Evolutionary conservation across 768 basidiomycete species (phyloP), one percentile per base, ranked within the genome.

Genomic region (Suillus decipiens): DNA sequence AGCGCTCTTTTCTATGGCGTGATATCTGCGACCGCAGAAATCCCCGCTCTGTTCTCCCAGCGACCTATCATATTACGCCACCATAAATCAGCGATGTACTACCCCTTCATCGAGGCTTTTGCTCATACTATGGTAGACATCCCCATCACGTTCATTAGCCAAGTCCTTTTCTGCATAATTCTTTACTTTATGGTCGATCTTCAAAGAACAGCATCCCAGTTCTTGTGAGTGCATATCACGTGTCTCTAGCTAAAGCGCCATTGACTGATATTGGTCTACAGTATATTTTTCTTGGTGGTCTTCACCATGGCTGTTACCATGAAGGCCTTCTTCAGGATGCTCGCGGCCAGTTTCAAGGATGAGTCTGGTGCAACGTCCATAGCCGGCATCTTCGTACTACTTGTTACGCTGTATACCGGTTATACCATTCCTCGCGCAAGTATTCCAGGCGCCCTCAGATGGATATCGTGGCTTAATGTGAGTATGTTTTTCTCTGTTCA

Each of bases 261-360:
- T 79, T 81, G 79, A 73, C 71, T 22, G 76, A 82, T 50, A 73
- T 80, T 1, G 71, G 70, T 12, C 66, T 81, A 73, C 78, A 88
- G 88, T 73, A 83, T 81, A 6, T 86, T 81, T 71, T 79, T 83
- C 70, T 72, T 91, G 36, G 81, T 86, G 67, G 62, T 83, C 7
- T 79, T 85, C 60, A 73, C 78, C 4, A 80, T 86, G 67, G 81
- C 86, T 28, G 59, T 91, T 37, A 78, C 85, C 8, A 89, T 93
- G 86, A 89, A 87, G 70, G 82, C 84, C 0, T 93, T 86, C 81
- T 95, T 92, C 82, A 81, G 92, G 45, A 78, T 78, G 0, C 68
- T 89, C 34, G 86, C 88, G 1, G 85, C 88, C 0, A 78, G 77
- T 15, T 86, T 86, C 68, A 76, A 77, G 42, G 73, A 77, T 19